Conservation (phyloP, 805 yeast species). For the Sugiyamaella americana region DNA sequence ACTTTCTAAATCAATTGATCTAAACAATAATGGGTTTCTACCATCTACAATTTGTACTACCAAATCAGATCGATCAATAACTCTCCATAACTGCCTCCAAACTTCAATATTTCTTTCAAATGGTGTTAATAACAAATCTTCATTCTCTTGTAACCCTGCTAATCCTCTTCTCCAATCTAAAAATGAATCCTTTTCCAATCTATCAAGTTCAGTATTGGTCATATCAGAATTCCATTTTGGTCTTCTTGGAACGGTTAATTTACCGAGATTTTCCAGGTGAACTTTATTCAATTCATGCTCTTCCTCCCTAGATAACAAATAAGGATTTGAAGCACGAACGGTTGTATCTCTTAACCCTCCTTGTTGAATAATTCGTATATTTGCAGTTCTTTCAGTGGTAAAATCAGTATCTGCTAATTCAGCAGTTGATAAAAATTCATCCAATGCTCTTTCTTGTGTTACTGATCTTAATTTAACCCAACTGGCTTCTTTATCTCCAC, state of each 20-base stretch:
- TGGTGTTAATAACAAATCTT: slow-evolving; percentile 86
- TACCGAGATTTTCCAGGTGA: slow-evolving; percentile 42
- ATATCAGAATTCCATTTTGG: slow-evolving; percentile 76
- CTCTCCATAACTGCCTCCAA: slow-evolving; percentile 98
- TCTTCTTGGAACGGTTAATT: slow-evolving; percentile 84
- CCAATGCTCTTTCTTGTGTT: slow-evolving; percentile 88
- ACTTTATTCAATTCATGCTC: slow-evolving; percentile 52
- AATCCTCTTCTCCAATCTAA: slow-evolving; percentile 90
- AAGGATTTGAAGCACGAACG: slow-evolving; percentile 29
- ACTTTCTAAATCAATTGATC: slow-evolving; percentile 79
- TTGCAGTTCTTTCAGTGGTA: slow-evolving; percentile 80
- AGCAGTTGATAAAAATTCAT: slow-evolving; percentile 92
- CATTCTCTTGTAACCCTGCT: slow-evolving; percentile 76
- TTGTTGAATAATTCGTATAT: slow-evolving; percentile 76
- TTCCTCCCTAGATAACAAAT: slow-evolving; percentile 60
- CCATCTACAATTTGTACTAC: slow-evolving; percentile 98
- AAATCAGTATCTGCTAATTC: slow-evolving; percentile 94
- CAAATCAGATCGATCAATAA: slow-evolving; percentile 87
- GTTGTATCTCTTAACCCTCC: slow-evolving; percentile 31
- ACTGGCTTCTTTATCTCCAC: slow-evolving; percentile 60
- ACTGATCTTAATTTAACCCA: slow-evolving; percentile 92
- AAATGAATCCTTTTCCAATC: slow-evolving; percentile 84
- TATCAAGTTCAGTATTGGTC: slow-evolving; percentile 70
- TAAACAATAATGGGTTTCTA: slow-evolving; percentile 82
- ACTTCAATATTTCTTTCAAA: slow-evolving; percentile 96